Base-by-base conservation (phyloP, 805 yeast genomes). In the Cyberlindnera maclurae region DNA sequence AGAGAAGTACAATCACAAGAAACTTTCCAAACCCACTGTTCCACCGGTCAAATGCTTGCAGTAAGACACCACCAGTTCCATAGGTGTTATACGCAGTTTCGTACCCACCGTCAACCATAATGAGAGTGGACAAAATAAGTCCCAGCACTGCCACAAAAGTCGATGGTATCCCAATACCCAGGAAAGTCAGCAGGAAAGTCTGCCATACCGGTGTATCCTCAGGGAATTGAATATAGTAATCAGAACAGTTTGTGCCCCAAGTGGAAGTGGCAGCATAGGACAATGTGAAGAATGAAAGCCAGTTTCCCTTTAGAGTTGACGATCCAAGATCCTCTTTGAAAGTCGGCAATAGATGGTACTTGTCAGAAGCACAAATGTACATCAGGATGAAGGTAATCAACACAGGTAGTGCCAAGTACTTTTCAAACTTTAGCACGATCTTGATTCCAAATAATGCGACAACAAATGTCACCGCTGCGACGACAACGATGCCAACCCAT, bases 161-260 rank as follows among this genome's bases (percentile, higher is more conserved):
- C 0, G 95, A 82, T 26, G 95, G 95, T 6, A 82, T 36, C 35
- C 74, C 64, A 18, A 81, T 78, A 2, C 83, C 82, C 17, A 77
- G 62, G 45, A 82, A 77, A 0, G 95, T 85, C 44, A 80, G 62
- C 12, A 60, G 20, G 52, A 77, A 82, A 1, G 80, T 65, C 42
- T 68, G 70, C 36, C 58, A 44, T 39, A 74, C 75, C 4, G 82
- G 71, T 0, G 84, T 74, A 32, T 67, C 65, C 51, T 82, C 90
- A 1, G 95, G 95, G 50, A 86, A 77, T 36, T 84, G 67, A 36
- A 87, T 75, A 58, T 84, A 84, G 59, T 87, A 87, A 60, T 87
- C 96, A 0, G 89, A 70, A 0, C 95, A 85, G 43, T 84, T 72
- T 4, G 89, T 79, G 30, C 94, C 89, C 96, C 96, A 87, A 1